These are phyloP conservation scores for Brettanomyces nanus DNA, from an alignment of 805 yeast species.

Conservation along the genomic window DNA sequence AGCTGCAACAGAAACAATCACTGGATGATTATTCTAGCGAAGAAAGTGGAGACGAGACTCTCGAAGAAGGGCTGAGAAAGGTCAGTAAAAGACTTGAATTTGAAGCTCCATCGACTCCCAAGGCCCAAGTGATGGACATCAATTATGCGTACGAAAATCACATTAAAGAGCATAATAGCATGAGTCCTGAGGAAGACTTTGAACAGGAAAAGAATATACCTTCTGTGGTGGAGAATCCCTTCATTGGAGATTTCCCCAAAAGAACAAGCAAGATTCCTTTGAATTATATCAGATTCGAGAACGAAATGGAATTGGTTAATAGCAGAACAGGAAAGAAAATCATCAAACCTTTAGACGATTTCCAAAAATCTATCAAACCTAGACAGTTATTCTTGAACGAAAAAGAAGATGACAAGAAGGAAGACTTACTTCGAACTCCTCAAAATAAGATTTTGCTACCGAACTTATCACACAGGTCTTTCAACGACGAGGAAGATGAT, in stretches of 20 bases:
- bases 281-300: slow-evolving; percentile 21
- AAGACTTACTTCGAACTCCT: slow-evolving; percentile 5
- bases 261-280: not conserved
- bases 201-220: slow-evolving; percentile 8
- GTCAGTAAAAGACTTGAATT: slow-evolving; percentile 18
- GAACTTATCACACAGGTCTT: not conserved
- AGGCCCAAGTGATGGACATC: slow-evolving; percentile 27
- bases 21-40: slow-evolving; percentile 1
- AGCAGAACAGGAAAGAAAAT: slow-evolving; percentile 33
- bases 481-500: slow-evolving; percentile 3
- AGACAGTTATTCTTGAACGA: slow-evolving; percentile 25
- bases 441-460: not conserved
- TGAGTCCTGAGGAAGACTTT: slow-evolving; percentile 14
- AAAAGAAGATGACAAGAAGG: not conserved
- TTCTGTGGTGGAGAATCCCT: slow-evolving; percentile 24
- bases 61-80: slow-evolving; percentile 8
- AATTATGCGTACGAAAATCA: slow-evolving; percentile 23
- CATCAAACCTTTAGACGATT: slow-evolving; percentile 22
- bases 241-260: slow-evolving; percentile 10
- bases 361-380: slow-evolving; percentile 31
- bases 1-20: slow-evolving; percentile 2
- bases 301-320: slow-evolving; percentile 33
- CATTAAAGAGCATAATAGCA: slow-evolving; percentile 12
- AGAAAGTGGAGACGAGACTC: slow-evolving; percentile 2
- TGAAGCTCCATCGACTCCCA: slow-evolving; percentile 28